A percentile compares a stretch with the other conserved stretches of the same genome.
phyloP scores from a whole-genome alignment of 2,329 filamentous ascomycete genomes.

The Aureobasidium vineae region DNA sequence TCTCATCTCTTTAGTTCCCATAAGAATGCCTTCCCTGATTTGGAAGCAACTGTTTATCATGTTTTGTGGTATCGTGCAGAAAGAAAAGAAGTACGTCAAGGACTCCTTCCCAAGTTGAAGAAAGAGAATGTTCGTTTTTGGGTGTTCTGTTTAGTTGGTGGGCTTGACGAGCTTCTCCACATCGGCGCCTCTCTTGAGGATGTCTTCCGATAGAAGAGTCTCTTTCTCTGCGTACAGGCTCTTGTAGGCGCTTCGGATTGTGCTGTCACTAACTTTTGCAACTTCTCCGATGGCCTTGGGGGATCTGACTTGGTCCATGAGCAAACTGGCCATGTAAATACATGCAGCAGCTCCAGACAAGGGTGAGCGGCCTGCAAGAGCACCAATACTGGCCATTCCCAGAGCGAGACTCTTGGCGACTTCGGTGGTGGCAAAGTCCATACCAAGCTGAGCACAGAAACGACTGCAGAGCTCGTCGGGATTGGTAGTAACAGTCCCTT shows the following conservation, averaged over 20 bases:
- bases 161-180: constrained; percentile 65
- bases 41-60: background rate
- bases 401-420: constrained; percentile 76
- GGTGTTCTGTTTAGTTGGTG: background rate
- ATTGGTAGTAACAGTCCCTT: constrained; percentile 33
- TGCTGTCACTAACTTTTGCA: constrained; percentile 91
- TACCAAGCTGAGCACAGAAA: constrained; percentile 80
- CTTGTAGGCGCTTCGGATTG: constrained; percentile 94
- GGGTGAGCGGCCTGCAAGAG: constrained; percentile 87
- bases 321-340: constrained; percentile 91
- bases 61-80: constrained; percentile 2
- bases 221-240: constrained; percentile 74
- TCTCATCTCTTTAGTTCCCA: background rate
- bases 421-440: constrained; percentile 73
- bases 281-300: constrained; percentile 85
- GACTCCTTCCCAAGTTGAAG: background rate
- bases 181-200: constrained; percentile 70
- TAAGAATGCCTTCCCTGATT: background rate
- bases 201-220: constrained; percentile 70
- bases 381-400: constrained; percentile 71
- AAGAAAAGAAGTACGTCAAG: background rate
- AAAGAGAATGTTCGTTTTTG: no score
- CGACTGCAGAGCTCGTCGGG: constrained; percentile 67
- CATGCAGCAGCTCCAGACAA: constrained; percentile 91
- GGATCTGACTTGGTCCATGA: constrained; percentile 73